Evolutionary conservation across 805 yeast genomes (phyloP), one percentile per base, ranked within the genome.

Genomic region (Suhomyces sp.): DNA sequence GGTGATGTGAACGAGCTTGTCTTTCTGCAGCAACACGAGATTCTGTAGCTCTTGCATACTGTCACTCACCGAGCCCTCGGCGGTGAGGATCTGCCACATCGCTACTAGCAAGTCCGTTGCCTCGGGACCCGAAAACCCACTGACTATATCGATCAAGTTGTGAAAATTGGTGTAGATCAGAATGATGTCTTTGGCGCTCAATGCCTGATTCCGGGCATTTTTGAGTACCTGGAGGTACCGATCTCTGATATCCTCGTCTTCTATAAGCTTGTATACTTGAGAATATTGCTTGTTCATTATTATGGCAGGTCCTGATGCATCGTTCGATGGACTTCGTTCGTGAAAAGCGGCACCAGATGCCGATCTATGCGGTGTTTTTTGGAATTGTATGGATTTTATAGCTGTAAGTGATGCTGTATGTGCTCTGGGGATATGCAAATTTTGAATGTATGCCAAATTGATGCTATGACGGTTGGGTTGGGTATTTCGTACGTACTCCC

Each of bases 41-140:
- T 48, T 19, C 50, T 66, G 69, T 3, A 66, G 49, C 10, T 22
- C 29, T 20, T 22, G 44, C 24, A 22, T 9, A 19, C 17, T n/a
- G 13, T 41, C 44, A 4, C 13, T 10, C 10, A 40, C 40, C 6
- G 35, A 40, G 6, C 41, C 41, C 21, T 51, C 54, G 19, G 4
- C 19, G 44, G 69, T 65, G 4, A 61, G 59, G 5, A 49, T 44
- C 15, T 53, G 52, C 74, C 75, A 70, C 12, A 61, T 56, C 21
- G 58, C 58, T 43, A 67, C 54, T 13, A 64, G 46, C 43, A 65
- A 53, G 13, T 51, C 47, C 24, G 63, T 49, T 4, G 65, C 56
- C 13, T 50, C 54, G 2, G 53, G 51, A 10, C 49, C 46, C 1
- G 62, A 53, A 44, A 57, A 55, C 7, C 66, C 63, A 45, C 61